A percentile compares a stretch with the other conserved stretches of the same genome.
These are phyloP conservation scores for Xylaria palmicola DNA, from an alignment of 495 filamentous ascomycete species.

Conservation along the genomic window DNA sequence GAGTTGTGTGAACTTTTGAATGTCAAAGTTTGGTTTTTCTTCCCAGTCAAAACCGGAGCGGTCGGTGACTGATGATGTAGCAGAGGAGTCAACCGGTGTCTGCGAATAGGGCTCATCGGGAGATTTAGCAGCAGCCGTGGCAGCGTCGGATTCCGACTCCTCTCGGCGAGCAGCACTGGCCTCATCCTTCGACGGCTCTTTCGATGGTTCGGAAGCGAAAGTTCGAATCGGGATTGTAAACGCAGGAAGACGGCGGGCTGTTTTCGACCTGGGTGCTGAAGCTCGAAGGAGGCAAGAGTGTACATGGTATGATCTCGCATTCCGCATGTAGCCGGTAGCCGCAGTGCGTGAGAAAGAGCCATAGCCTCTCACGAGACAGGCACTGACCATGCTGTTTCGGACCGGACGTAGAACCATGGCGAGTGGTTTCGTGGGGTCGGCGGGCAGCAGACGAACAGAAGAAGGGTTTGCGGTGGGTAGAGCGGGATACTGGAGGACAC, in stretches of 20 bases:
- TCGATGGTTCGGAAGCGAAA: constrained; percentile 22
- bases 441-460: background rate
- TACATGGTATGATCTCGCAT: background rate
- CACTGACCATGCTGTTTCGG: constrained; percentile 4
- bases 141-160: constrained; percentile 31
- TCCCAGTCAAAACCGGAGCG: constrained; percentile 62
- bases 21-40: constrained; percentile 69
- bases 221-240: constrained; percentile 15
- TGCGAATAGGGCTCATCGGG: constrained; percentile 30
- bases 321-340: background rate
- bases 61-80: constrained; percentile 16
- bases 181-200: constrained; percentile 13
- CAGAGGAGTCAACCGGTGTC: constrained; percentile 2
- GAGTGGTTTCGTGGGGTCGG: constrained; percentile 4
- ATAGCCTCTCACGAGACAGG: background rate
- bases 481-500: constrained; percentile 14
- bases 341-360: background rate
- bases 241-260: background rate
- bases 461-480: constrained; percentile 11
- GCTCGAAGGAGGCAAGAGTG: constrained; percentile 5
- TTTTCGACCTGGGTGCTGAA: background rate
- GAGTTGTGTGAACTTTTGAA: constrained; percentile 80
- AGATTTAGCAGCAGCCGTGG: constrained; percentile 27
- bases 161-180: constrained; percentile 19
- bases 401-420: constrained; percentile 23